Evolutionary conservation across 2,329 filamentous ascomycete genomes (phyloP).

Genomic region (Claviceps maximensis): DNA sequence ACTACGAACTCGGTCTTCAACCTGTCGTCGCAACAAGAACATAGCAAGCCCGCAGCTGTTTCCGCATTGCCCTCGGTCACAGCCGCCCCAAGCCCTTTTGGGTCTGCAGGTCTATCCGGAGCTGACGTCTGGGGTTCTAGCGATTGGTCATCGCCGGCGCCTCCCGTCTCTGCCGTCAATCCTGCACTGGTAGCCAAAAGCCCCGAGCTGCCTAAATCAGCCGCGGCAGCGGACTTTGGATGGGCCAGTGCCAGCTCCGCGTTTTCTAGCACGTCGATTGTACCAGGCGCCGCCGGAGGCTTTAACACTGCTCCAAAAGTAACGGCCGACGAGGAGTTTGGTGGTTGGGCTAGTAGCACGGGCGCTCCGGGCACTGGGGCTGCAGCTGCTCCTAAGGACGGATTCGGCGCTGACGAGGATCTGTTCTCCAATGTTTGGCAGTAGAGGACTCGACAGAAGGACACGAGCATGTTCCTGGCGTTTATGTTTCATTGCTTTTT

Average conservation of each 20-base stretch:
- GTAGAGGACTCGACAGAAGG: conserved; percentile 25
- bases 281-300: conserved; percentile 50
- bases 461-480: conserved; percentile 20
- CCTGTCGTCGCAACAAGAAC: conserved; percentile 47
- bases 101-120: conserved; percentile 27
- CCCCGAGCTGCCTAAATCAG: conserved; percentile 31
- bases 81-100: conserved; percentile 22
- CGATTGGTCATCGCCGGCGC: conserved; percentile 53
- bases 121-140: conserved; percentile 78
- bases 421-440: conserved; percentile 95
- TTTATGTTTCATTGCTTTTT: conserved; percentile 12
- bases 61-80: conserved; percentile 24
- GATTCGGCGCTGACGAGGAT: conserved; percentile 63
- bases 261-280: conserved; percentile 46
- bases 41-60: conserved; percentile 26
- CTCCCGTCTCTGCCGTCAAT: conserved; percentile 25
- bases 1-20: conserved; percentile 62
- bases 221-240: conserved; percentile 48
- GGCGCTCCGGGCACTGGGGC: conserved; percentile 27
- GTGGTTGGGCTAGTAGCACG: conserved; percentile 75
- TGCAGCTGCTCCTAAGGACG: conserved; percentile 36
- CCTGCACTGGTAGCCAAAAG: conserved; percentile 35
- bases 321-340: conserved; percentile 86
- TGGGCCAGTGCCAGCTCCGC: conserved; percentile 36
- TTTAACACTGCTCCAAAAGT: conserved; percentile 56